Conservation (phyloP, 257 asterid species). For the Scutellaria galericulata region DNA sequence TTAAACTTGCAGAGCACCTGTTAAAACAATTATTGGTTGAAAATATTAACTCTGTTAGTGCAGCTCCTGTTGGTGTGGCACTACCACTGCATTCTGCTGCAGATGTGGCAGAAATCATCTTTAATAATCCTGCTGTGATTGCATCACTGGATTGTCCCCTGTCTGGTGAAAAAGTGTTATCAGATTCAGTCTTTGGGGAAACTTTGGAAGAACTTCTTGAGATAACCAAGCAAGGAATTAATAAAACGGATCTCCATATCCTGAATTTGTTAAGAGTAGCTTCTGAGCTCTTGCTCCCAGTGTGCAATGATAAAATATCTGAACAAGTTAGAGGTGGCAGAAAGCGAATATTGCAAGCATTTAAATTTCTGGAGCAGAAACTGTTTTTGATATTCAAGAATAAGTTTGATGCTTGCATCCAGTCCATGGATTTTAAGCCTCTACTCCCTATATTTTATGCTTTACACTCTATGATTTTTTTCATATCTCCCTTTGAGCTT, state of each 20-base stretch:
- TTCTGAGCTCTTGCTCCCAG: conserved; percentile 54
- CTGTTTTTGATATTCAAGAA: conserved; percentile 59
- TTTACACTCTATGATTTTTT: conserved; percentile 48
- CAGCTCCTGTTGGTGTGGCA: conserved; percentile 39
- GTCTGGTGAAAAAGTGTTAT: conserved; percentile 42
- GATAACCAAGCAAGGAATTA: conserved; percentile 49
- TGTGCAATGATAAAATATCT: conserved; percentile 38
- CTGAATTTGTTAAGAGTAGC: conserved; percentile 59
- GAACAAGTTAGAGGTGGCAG: conserved; percentile 43
- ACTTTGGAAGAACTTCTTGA: conserved; percentile 54
- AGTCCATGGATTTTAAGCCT: conserved; percentile 52
- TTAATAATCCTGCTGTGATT: conserved; percentile 67
- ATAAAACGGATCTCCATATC: conserved; percentile 65
- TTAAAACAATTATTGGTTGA: conserved; percentile 59
- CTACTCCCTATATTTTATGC: conserved; percentile 56
- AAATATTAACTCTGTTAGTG: conserved; percentile 37
- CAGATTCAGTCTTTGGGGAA: conserved; percentile 56
- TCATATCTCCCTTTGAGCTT: conserved; percentile 56
- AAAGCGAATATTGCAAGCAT: conserved; percentile 52
- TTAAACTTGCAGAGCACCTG: conserved; percentile 57
- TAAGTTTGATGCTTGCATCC: conserved; percentile 61
- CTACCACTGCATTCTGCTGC: conserved; percentile 42
- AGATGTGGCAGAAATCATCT: conserved; percentile 67
- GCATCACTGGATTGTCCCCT: conserved; percentile 60
- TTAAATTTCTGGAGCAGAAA: conserved; percentile 53